Evolutionary conservation across 2,329 filamentous ascomycete genomes (phyloP), one percentile per base, ranked within the genome.

Genomic region (Botrytis squamosa): DNA sequence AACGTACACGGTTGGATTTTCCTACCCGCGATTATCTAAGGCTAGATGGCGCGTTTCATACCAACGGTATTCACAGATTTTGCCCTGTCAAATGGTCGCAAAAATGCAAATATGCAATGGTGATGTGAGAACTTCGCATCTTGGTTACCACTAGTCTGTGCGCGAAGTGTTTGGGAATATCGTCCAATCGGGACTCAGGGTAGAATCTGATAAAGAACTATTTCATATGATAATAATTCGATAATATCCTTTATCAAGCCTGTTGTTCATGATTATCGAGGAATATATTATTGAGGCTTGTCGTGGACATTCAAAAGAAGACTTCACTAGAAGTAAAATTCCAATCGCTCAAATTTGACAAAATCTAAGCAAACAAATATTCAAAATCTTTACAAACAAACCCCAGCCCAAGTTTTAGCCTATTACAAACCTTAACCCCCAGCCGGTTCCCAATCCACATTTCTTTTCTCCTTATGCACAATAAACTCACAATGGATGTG

Each of bases 121-220:
- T 38, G 33, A 71, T 64, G 40, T 64, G 36, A 62, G 22, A 70
- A 70, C 55, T 44, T 68, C 38, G 66, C 66, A 55, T 25, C 49
- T 42, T 68, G n/a, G n/a, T 57, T 40, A 57, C 66, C 49, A 57
- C 69, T 71, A 71, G 69, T 71, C 69, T 65, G 69, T 71, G 57
- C 69, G 69, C 44, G 59, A 64, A 71, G 33, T 71, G 69, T 71
- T 71, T 71, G 59, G 33, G 36, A 42, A 57, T 42, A 25, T 29
- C 38, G n/a, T 42, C 57, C 69, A 71, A 65, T 65, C 57, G 57
- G 29, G 69, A 65, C 69, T 40, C 44, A 4, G 12, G 29, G 14
- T 65, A 49, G 3, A 64, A 70, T 44, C 10, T 55, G 22, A 40
- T 62, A 29, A 64, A 64, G 33, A 63, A 63, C 29, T 42, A 52